These are phyloP conservation scores for Exophiala bonariae DNA, from an alignment of 2,329 filamentous ascomycete genomes.

Conservation along the genomic window DNA sequence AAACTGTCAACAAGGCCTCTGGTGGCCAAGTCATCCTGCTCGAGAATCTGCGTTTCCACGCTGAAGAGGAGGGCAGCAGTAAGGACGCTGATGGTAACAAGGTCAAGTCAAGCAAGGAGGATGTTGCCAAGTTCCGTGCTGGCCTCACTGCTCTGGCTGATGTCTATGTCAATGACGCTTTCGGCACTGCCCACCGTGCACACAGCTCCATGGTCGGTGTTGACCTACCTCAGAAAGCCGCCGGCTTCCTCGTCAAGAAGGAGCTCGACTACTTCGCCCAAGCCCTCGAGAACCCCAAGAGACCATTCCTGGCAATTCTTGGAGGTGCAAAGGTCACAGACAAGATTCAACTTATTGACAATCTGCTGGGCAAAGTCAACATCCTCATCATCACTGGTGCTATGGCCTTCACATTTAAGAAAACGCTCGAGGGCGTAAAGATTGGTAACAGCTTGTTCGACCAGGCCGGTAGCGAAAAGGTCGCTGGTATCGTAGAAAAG, in stretches of 20 bases:
- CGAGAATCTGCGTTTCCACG: constrained; percentile 97
- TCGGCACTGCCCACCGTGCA: constrained; percentile 95
- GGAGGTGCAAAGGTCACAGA: constrained; percentile 98
- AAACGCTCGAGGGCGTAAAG: constrained; percentile 85
- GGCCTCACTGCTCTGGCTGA: constrained; percentile 92
- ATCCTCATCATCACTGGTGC: constrained; percentile 94
- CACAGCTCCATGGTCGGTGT: constrained; percentile 99
- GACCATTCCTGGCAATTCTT: constrained; percentile 97
- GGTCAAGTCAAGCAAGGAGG: constrained; percentile 91
- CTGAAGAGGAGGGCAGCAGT: constrained; percentile 94
- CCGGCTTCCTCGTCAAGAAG: constrained; percentile 99
- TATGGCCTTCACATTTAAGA: constrained; percentile 99
- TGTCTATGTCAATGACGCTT: constrained; percentile 97
- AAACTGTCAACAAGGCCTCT: constrained; percentile 78
- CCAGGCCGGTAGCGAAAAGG: constrained; percentile 89
- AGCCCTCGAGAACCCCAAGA: constrained; percentile 87
- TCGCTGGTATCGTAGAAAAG: constrained; percentile 84
- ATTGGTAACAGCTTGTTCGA: constrained; percentile 94
- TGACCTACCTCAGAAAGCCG: constrained; percentile 92
- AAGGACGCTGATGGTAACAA: constrained; percentile 96
- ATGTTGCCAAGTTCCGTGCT: constrained; percentile 92
- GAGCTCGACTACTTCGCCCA: constrained; percentile 99
- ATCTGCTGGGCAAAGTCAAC: constrained; percentile 97
- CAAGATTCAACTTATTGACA: constrained; percentile 99
- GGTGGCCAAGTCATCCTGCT: constrained; percentile 84